Base-by-base conservation (phyloP, 495 filamentous ascomycete species). In the Penicillium paradoxum region DNA sequence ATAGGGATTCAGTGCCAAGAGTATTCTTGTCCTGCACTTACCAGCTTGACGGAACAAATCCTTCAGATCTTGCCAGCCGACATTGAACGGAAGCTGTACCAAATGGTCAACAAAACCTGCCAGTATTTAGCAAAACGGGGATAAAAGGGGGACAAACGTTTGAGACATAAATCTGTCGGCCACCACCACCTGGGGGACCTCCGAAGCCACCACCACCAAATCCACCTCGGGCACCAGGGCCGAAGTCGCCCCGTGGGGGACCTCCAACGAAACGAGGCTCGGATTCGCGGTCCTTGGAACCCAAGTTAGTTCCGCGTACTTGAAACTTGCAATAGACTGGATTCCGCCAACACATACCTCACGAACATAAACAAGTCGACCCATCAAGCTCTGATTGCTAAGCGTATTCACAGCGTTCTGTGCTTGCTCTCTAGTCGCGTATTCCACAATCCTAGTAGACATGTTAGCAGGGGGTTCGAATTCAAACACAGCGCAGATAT, bases 61-160 rank as follows among this genome's bases (percentile, higher is more conserved):
- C 79, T 98, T 98, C 67, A 98, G 74, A 72, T 98, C 93, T 78
- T 98, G 93, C 93, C 93, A 98, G 69, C 95, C 93, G 63, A 95
- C 89, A 45, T 87, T 96, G 79, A 89, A 98, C 24, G 93, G 93
- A 62, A 98, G 89, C 93, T 98, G 75, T 46, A 81, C 69, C 60
- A 71, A 57, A 29, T 22, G 54, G 53, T 62, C 51, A 62, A 65
- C 53, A 55, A 27, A 27, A 17, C 53, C 57, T 60, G 52, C 27
- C 41, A 39, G 49, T 45, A 51, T 50, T 59, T 49, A 50, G 56
- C 41, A 54, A 48, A 30, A 56, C 52, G 58, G 32, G 58, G 56
- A 44, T 13, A 10, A 51, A 54, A 73, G 22, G 72, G 71, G 46
- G 65, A 96, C 93, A 83, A 85, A 97, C 93, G 81, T 97, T 97